phyloP scores from a whole-genome alignment of 2,329 filamentous ascomycete species.

The Pseudogymnoascus sp. region DNA sequence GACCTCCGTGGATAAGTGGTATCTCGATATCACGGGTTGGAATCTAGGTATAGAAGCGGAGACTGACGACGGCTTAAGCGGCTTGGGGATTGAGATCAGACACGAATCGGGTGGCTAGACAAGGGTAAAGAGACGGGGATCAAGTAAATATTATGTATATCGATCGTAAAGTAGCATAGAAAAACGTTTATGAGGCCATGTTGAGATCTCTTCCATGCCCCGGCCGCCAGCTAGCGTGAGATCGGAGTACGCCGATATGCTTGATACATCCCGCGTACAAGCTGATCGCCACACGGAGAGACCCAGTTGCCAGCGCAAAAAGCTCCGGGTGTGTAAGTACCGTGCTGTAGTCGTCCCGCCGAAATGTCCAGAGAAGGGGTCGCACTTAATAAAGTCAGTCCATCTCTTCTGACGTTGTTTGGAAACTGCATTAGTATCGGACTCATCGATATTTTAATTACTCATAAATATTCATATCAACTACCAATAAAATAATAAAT shows the following conservation, averaged over 20 bases:
- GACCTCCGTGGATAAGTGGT: background rate
- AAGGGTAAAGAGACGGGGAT: slow-evolving; percentile 4
- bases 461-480: background rate
- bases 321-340: background rate
- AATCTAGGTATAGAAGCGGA: slow-evolving; percentile 3
- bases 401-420: background rate
- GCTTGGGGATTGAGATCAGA: background rate
- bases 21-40: slow-evolving; percentile 1
- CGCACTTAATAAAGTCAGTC: background rate
- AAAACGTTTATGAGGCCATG: slow-evolving; percentile 8
- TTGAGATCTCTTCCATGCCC: slow-evolving; percentile 1
- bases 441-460: background rate
- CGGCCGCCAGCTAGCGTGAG: slow-evolving; percentile 2
- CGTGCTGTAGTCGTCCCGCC: background rate
- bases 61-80: background rate
- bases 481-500: background rate
- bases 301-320: background rate
- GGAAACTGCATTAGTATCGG: background rate
- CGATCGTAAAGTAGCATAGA: background rate
- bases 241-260: slow-evolving; percentile 9
- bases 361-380: background rate
- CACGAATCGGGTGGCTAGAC: background rate
- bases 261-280: slow-evolving; percentile 3
- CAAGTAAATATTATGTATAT: slow-evolving; percentile 2
- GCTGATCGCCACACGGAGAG: background rate